Percentiles rank a stretch among this genome's conserved stretches.
Evolutionary conservation across 768 basidiomycete species (phyloP).

Genomic region (Amanita phalloides): DNA sequence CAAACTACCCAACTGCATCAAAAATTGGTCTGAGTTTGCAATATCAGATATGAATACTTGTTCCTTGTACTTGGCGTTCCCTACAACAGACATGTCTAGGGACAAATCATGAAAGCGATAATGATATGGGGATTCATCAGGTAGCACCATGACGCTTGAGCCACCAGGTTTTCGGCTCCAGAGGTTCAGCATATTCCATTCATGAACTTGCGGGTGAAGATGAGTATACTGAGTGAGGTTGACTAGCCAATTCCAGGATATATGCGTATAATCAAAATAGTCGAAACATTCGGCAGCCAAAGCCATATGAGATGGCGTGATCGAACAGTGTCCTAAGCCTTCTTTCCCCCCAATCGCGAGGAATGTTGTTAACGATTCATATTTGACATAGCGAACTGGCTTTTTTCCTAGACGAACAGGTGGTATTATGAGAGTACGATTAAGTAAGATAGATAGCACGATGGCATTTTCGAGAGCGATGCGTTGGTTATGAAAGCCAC

Average conservation of each 20-base stretch:
- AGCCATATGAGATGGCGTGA: slow-evolving; percentile 20
- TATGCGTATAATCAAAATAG: slow-evolving; percentile 47
- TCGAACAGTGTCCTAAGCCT: slow-evolving; percentile 41
- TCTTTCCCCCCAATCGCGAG: slow-evolving; percentile 40
- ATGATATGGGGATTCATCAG: slow-evolving; percentile 48
- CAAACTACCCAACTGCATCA: slow-evolving; percentile 64
- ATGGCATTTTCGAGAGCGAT: slow-evolving; percentile 82
- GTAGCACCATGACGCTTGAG: slow-evolving; percentile 34
- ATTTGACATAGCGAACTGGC: slow-evolving; percentile 49
- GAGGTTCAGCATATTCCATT: slow-evolving; percentile 36
- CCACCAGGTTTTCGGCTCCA: slow-evolving; percentile 31
- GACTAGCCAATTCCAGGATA: slow-evolving; percentile 67
- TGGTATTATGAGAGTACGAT: slow-evolving; percentile 74
- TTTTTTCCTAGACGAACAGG: slow-evolving; percentile 55
- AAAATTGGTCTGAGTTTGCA: slow-evolving; percentile 27
- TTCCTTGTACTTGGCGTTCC: slow-evolving; percentile 27
- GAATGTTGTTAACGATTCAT: slow-evolving; percentile 34
- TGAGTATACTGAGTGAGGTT: slow-evolving; percentile 31
- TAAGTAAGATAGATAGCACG: slow-evolving; percentile 54
- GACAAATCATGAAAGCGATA: slow-evolving; percentile 48
- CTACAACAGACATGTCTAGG: slow-evolving; percentile 12
- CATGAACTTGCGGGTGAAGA: slow-evolving; percentile 32
- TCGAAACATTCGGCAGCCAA: slow-evolving; percentile 47
- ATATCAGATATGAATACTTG: slow-evolving; percentile 33
- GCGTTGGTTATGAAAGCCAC: slow-evolving; percentile 79